Percentiles rank a stretch among this genome's conserved stretches.
Conservation (phyloP, 2,329 filamentous ascomycete genomes). For the Talaromyces pinophilus region DNA sequence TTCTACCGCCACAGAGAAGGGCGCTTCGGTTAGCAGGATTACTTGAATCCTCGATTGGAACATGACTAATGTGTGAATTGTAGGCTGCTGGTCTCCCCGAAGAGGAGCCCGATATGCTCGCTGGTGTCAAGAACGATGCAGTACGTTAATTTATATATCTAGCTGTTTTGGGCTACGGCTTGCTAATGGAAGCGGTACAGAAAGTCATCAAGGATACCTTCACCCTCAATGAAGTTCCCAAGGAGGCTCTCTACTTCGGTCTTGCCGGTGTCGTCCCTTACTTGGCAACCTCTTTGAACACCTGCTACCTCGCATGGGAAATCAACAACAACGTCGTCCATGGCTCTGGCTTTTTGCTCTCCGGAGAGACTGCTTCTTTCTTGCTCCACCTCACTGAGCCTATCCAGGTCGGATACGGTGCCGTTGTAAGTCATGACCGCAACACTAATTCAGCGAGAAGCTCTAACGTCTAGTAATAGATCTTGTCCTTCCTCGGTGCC, state of each 20-base stretch:
- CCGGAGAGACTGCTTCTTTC: constrained; percentile 68
- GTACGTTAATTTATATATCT: constrained; percentile 49
- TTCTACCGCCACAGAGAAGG: constrained; percentile 41
- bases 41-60: background rate
- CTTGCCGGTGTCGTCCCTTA: constrained; percentile 82
- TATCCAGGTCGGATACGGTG: constrained; percentile 86
- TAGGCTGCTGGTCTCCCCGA: constrained; percentile 32
- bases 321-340: constrained; percentile 67
- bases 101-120: constrained; percentile 53
- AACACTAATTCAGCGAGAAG: background rate
- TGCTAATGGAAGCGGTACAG: constrained; percentile 41
- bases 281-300: constrained; percentile 77
- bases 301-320: constrained; percentile 79
- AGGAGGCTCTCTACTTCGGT: constrained; percentile 67
- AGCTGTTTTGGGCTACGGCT: background rate
- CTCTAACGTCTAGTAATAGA: constrained; percentile 50
- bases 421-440: constrained; percentile 60
- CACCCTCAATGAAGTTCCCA: constrained; percentile 64
- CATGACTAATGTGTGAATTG: constrained; percentile 14
- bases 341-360: constrained; percentile 66
- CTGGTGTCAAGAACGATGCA: constrained; percentile 57
- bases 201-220: constrained; percentile 69
- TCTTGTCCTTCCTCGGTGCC: constrained; percentile 90
- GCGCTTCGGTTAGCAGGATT: constrained; percentile 20
- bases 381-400: constrained; percentile 77